Conservation (phyloP, 2,329 filamentous ascomycete genomes). For the Cordyceps fumosorosea region DNA sequence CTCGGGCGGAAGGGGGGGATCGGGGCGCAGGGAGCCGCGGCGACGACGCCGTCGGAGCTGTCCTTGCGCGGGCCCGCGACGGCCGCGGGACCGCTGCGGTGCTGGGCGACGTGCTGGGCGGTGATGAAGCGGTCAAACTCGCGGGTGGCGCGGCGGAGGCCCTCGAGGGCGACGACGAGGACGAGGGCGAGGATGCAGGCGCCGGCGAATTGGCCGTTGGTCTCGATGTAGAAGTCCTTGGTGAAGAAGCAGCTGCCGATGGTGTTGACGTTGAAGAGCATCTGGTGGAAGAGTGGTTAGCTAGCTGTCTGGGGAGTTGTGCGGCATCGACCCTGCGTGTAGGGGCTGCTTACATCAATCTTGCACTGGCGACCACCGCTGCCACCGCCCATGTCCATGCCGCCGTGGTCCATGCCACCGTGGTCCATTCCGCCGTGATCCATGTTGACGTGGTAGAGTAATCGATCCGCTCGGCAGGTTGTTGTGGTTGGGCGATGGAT, state of each 20-base stretch:
- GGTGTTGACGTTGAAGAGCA: conserved; percentile 76
- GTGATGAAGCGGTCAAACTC: conserved; percentile 67
- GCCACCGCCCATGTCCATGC: conserved; percentile 17
- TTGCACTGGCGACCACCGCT: conserved; percentile 28
- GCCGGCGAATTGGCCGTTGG: conserved; percentile 66
- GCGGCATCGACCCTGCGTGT: background rate
- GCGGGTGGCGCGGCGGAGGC: conserved; percentile 61
- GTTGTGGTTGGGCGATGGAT: background rate
- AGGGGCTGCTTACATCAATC: conserved; percentile 29
- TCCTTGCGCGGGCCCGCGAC: conserved; percentile 19
- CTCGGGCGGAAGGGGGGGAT: conserved; percentile 47
- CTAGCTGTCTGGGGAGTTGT: background rate
- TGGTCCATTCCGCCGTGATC: conserved; percentile 15
- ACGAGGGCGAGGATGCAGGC: conserved; percentile 72
- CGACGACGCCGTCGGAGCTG: conserved; percentile 13
- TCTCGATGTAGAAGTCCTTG: conserved; percentile 61
- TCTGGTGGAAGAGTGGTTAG: conserved; percentile 37
- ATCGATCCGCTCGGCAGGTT: background rate
- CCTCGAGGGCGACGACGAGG: conserved; percentile 67
- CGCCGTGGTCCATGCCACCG: conserved; percentile 16
- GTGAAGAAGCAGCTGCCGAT: conserved; percentile 68
- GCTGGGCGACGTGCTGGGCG: conserved; percentile 39
- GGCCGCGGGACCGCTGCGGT: conserved; percentile 15
- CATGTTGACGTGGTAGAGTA: background rate
- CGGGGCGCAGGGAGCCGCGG: background rate